phyloP scores from a whole-genome alignment of 2,329 filamentous ascomycete species.

The Acrodontium crateriforme region DNA sequence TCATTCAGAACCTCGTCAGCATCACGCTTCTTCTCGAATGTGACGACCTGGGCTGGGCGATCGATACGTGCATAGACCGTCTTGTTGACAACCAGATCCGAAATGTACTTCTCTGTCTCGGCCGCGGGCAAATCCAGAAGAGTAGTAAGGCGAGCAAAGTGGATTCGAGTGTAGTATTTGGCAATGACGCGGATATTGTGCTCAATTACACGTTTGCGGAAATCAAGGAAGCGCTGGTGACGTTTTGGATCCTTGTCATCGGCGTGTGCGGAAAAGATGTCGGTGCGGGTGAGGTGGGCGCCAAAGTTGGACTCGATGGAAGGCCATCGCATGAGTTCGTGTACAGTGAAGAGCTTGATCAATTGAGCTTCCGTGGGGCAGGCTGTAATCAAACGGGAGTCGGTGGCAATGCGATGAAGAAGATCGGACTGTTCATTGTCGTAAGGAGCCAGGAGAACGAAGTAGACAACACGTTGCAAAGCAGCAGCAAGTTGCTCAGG shows the following conservation, averaged over 20 bases:
- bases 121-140: slow-evolving; percentile 85
- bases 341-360: slow-evolving; percentile 85
- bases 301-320: slow-evolving; percentile 82
- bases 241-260: slow-evolving; percentile 57
- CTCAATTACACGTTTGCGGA: slow-evolving; percentile 96
- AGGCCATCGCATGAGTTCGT: slow-evolving; percentile 97
- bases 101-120: slow-evolving; percentile 98
- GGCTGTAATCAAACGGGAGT: slow-evolving; percentile 50
- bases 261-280: slow-evolving; percentile 65
- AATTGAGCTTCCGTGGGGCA: slow-evolving; percentile 63
- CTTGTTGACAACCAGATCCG: slow-evolving; percentile 90
- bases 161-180: slow-evolving; percentile 97
- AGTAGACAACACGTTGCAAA: slow-evolving; percentile 92
- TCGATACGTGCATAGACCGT: slow-evolving; percentile 98
- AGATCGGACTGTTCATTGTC: slow-evolving; percentile 98
- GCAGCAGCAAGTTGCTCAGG: slow-evolving; percentile 70
- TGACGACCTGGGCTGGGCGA: slow-evolving; percentile 79
- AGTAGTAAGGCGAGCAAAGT: slow-evolving; percentile 78
- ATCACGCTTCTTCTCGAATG: slow-evolving; percentile 85
- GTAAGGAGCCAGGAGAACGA: slow-evolving; percentile 87
- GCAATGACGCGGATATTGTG: slow-evolving; percentile 96
- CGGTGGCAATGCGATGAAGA: slow-evolving; percentile 79
- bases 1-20: slow-evolving; percentile 95
- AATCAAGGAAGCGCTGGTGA: slow-evolving; percentile 75
- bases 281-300: slow-evolving; percentile 71